phyloP scores from a whole-genome alignment of 306 rosid species.

The Glycine latifolia region DNA sequence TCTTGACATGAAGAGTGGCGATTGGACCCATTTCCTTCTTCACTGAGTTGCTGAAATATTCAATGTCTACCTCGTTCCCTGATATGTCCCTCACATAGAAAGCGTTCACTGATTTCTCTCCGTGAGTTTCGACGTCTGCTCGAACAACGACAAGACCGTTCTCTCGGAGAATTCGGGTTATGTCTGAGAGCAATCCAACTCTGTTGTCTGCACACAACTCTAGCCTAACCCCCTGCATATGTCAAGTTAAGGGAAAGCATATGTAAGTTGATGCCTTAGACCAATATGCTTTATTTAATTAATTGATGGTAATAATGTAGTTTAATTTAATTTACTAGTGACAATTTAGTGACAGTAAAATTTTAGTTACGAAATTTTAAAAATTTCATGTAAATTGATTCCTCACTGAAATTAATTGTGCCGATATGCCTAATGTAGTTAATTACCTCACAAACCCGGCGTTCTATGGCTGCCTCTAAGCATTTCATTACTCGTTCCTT shows the following conservation, averaged over 20 bases:
- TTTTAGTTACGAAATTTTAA: too few species aligned
- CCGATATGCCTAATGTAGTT: too few species aligned
- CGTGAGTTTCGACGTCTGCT: conserved; percentile 77
- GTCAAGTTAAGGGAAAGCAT: too few species aligned
- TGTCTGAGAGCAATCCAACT: conserved; percentile 69
- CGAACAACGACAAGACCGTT: conserved; percentile 67
- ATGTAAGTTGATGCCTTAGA: too few species aligned
- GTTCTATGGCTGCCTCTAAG: conserved; percentile 75
- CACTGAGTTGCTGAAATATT: conserved; percentile 60
- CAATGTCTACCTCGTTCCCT: conserved; percentile 71
- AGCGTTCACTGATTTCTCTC: conserved; percentile 65
- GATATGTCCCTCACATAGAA: conserved; percentile 71
- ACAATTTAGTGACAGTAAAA: too few species aligned
- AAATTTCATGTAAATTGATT: too few species aligned
- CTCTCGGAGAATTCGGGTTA: conserved; percentile 75
- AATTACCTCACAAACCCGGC: conserved; percentile 69
- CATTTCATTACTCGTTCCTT: conserved; percentile 74
- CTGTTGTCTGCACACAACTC: conserved; percentile 69
- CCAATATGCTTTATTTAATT: too few species aligned
- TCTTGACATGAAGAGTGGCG: conserved; percentile 55
- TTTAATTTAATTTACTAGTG: too few species aligned
- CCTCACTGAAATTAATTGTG: too few species aligned
- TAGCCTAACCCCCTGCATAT: conserved; percentile 60
- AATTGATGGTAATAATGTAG: too few species aligned
- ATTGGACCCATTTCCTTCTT: conserved; percentile 67